Base-by-base conservation (phyloP, 2,329 filamentous ascomycete species). In the Cladosporium sphaerospermum region DNA sequence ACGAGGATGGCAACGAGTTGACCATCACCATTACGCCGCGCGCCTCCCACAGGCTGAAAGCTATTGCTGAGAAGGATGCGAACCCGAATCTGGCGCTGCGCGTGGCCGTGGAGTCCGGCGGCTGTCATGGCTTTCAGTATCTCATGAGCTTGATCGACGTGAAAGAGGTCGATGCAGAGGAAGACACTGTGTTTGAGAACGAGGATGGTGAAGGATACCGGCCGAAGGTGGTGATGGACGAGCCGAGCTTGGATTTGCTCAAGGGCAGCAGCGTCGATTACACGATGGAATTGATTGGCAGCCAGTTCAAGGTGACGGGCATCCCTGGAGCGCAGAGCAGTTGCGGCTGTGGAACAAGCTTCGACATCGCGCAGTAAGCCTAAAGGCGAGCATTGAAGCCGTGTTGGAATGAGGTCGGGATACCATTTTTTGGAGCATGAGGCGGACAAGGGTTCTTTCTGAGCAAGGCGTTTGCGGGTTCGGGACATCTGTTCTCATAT, bases 71-170 rank as follows among this genome's bases (percentile, higher is more conserved):
- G 55, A 75, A 56, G 54, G 77, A 70, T 60, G 55, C 62, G 56
- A 95, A 95, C 67, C 88, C 89, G 2, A 78, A 87, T 64, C 81
- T 95, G 32, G 88, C 90, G 19, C 79, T 99, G n/a, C 88, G 92
- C 49, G 88, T 99, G 60, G 85, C 88, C 56, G 91, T 99, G 54
- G 90, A 95, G 66, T 89, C 86, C 53, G 93, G 93, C 58, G 93
- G 93, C 53, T 99, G 93, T 70, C 93, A 99, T 71, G 93, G 93
- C 46, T 99, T 99, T 70, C 93, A 99, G 69, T 99, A 99, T 67
- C 75, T 95, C 44, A 96, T 99, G 88, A 88, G 85, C 13, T 78
- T 97, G 3, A 85, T 89, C 2, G 82, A 74, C 14, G 69, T 69
- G 9, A 72, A 72, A 13, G 78, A 82, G 50, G 71, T 86, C 13